phyloP scores from a whole-genome alignment of 805 yeast species.

The Candida alai region DNA sequence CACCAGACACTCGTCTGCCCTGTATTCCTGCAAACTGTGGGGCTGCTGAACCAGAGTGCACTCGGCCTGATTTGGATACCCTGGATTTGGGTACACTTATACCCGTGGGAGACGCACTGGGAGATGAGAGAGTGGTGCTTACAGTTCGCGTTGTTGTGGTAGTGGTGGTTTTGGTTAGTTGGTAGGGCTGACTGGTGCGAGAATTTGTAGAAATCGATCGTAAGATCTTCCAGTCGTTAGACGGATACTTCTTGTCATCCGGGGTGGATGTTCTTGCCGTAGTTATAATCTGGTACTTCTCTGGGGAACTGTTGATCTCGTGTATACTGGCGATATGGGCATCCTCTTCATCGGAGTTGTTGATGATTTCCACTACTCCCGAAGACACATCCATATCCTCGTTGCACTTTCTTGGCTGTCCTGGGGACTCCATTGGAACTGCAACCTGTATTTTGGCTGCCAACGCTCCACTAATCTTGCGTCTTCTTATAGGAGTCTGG shows the following conservation, averaged over 20 bases:
- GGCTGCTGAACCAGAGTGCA: background rate
- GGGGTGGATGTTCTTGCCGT: background rate
- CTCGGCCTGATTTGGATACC: conserved; percentile 11
- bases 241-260: conserved; percentile 9
- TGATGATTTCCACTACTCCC: conserved; percentile 24
- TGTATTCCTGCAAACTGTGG: too few species aligned
- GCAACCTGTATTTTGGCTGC: conserved; percentile 69
- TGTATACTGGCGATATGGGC: conserved; percentile 17
- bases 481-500: conserved; percentile 70
- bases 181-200: conserved; percentile 24
- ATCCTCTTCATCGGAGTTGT: conserved; percentile 44
- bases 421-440: conserved; percentile 91
- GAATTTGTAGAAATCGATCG: conserved; percentile 33
- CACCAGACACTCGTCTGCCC: conserved; percentile 17
- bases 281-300: conserved; percentile 13
- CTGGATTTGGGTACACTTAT: conserved; percentile 25
- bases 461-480: conserved; percentile 62
- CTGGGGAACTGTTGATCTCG: conserved; percentile 13
- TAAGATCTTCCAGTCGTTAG: conserved; percentile 36
- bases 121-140: conserved; percentile 35
- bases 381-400: conserved; percentile 22
- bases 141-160: conserved; percentile 50
- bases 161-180: conserved; percentile 36
- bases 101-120: conserved; percentile 29
- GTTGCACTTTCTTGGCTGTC: conserved; percentile 83